Conservation (phyloP, 768 basidiomycete species). For the Calvatia gigantea region DNA sequence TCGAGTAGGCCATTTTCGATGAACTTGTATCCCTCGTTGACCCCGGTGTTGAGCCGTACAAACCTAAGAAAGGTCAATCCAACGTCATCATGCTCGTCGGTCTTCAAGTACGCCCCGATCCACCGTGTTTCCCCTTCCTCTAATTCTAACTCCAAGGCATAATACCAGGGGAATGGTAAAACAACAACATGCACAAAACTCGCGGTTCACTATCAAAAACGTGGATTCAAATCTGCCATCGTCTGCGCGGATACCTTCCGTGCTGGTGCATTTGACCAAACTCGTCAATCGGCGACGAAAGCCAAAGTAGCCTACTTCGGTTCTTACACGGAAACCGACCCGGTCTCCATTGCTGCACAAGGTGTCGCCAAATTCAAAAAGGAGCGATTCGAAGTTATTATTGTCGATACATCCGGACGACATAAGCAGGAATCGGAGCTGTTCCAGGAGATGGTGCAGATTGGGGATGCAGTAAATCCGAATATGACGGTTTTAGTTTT, state of each 20-base stretch:
- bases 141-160: not conserved
- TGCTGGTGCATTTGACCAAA: conserved; percentile 98
- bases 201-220: conserved; percentile 94
- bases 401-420: conserved; percentile 96
- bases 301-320: conserved; percentile 99
- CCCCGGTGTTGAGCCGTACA: conserved; percentile 92
- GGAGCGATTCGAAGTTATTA: conserved; percentile 97
- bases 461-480: conserved; percentile 88
- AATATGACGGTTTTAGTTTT: conserved; percentile 95
- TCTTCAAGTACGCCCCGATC: conserved; percentile 64
- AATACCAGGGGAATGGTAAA: conserved; percentile 87
- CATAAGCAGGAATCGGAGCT: conserved; percentile 97
- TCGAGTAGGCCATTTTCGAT: conserved; percentile 84
- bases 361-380: conserved; percentile 98
- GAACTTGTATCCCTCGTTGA: conserved; percentile 95
- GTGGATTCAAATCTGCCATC: conserved; percentile 94
- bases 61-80: conserved; percentile 90
- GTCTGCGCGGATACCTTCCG: conserved; percentile 99
- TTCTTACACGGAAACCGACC: conserved; percentile 98
- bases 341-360: conserved; percentile 89
- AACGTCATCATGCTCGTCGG: conserved; percentile 99
- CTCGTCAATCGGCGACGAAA: conserved; percentile 97
- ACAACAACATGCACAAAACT: conserved; percentile 99
- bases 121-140: not conserved
- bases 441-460: conserved; percentile 98